A percentile compares a stretch with the other conserved stretches of the same genome.
These are phyloP conservation scores for Monosporascus sp. DNA, from an alignment of 2,329 filamentous ascomycete genomes.

Conservation along the genomic window DNA sequence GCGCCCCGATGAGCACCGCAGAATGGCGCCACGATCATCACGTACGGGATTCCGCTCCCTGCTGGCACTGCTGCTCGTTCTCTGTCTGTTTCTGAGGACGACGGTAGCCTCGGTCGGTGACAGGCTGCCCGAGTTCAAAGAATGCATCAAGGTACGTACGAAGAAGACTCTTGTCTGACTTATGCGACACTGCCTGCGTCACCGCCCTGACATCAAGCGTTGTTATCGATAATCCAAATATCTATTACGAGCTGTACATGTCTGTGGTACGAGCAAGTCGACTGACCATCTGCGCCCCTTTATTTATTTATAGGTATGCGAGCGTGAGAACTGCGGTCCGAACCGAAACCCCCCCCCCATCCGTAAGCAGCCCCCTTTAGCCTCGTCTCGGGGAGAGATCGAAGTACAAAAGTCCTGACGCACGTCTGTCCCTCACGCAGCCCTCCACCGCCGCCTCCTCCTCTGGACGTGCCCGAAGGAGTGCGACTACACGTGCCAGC, in stretches of 20 bases:
- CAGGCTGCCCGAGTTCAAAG: slow-evolving; percentile 75
- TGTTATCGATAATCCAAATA: not conserved
- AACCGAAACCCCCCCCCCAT: slow-evolving; percentile 56
- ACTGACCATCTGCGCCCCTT: not conserved
- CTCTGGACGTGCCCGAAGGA: slow-evolving; percentile 89
- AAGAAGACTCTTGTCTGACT: not conserved
- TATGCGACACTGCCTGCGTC: not conserved
- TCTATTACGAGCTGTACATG: too few species aligned
- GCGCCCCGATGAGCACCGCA: slow-evolving; percentile 9
- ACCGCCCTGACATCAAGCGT: not conserved
- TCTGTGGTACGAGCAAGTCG: too few species aligned
- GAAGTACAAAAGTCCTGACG: slow-evolving; percentile 1
- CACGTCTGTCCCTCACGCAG: slow-evolving; percentile 39
- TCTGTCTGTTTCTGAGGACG: slow-evolving; percentile 34
- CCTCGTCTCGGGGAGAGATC: not conserved
- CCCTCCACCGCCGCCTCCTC: slow-evolving; percentile 77
- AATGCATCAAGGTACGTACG: slow-evolving; percentile 71
- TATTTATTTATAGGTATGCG: slow-evolving; percentile 64
- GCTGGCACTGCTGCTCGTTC: slow-evolving; percentile 26
- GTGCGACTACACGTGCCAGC: slow-evolving; percentile 98
- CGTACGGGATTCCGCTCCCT: slow-evolving; percentile 5
- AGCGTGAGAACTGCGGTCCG: slow-evolving; percentile 69
- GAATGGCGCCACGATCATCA: slow-evolving; percentile 16
- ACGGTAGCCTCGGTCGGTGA: slow-evolving; percentile 75
- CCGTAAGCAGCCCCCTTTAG: slow-evolving; percentile 50